A percentile compares a stretch with the other conserved stretches of the same genome.
phyloP scores from a whole-genome alignment of 306 rosid species.

The Cicer pinnatifidum region DNA sequence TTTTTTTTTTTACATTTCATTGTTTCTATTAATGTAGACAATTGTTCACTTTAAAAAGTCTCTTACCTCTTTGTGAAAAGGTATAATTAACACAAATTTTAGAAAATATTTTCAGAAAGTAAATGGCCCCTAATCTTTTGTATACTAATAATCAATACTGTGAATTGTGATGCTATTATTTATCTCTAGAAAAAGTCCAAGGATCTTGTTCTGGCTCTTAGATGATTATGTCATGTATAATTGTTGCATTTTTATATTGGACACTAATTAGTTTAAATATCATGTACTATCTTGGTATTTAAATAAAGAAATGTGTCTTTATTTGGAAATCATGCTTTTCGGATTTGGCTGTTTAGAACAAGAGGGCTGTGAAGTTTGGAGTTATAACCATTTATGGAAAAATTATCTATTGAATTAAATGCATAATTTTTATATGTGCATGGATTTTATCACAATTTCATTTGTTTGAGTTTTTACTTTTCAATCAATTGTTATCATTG shows the following conservation, averaged over 20 bases:
- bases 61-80: too few species aligned
- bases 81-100: too few species aligned
- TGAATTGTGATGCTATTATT: not conserved
- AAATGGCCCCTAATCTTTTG: too few species aligned
- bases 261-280: not conserved
- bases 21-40: too few species aligned
- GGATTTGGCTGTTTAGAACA: not conserved
- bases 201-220: conserved; percentile 19
- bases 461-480: not conserved
- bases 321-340: not conserved
- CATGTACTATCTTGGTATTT: conserved; percentile 5
- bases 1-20: too few species aligned
- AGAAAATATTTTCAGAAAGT: too few species aligned
- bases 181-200: not conserved
- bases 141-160: too few species aligned
- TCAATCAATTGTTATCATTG: conserved; percentile 4
- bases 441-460: not conserved
- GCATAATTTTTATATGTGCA: not conserved
- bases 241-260: conserved; percentile 11
- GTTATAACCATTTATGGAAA: not conserved
- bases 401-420: not conserved
- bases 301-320: not conserved
- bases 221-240: not conserved
- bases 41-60: too few species aligned
- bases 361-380: not conserved